A percentile compares a stretch with the other conserved stretches of the same genome.
Evolutionary conservation across 768 basidiomycete species (phyloP).

Genomic region (Pulveroboletus sp.): DNA sequence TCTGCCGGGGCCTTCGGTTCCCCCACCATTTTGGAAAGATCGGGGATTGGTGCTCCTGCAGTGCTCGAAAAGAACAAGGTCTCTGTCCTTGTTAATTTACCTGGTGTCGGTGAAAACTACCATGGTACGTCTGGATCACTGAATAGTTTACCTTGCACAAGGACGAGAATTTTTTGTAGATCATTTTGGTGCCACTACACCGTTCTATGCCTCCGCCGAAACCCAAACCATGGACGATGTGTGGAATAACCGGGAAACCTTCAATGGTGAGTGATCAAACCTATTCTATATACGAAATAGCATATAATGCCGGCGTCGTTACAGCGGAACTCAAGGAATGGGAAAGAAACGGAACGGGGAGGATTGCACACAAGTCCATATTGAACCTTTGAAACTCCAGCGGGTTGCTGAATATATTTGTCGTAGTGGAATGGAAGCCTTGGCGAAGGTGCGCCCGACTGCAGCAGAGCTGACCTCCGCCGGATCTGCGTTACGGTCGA

Average conservation of each 20-base stretch:
- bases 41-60: constrained; percentile 58
- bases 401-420: background rate
- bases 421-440: constrained; percentile 49
- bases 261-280: constrained; percentile 35
- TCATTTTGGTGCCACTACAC: constrained; percentile 25
- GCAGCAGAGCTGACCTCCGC: constrained; percentile 44
- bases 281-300: constrained; percentile 7
- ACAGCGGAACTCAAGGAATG: constrained; percentile 33
- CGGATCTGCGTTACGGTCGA: constrained; percentile 40
- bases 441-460: constrained; percentile 51
- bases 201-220: constrained; percentile 41
- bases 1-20: constrained; percentile 54
- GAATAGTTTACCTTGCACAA: too few relatives aligned
- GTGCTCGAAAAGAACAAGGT: constrained; percentile 49
- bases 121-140: constrained; percentile 45
- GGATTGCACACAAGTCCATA: constrained; percentile 51
- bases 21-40: constrained; percentile 53
- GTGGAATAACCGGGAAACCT: constrained; percentile 34
- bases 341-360: constrained; percentile 38
- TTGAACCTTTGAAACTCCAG: background rate
- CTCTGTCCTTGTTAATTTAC: constrained; percentile 20
- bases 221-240: constrained; percentile 46
- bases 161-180: constrained; percentile 11
- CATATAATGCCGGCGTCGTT: background rate
- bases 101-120: constrained; percentile 13